Conservation (phyloP, 73 alveolate species). For the Paraurostyla sp. region DNA sequence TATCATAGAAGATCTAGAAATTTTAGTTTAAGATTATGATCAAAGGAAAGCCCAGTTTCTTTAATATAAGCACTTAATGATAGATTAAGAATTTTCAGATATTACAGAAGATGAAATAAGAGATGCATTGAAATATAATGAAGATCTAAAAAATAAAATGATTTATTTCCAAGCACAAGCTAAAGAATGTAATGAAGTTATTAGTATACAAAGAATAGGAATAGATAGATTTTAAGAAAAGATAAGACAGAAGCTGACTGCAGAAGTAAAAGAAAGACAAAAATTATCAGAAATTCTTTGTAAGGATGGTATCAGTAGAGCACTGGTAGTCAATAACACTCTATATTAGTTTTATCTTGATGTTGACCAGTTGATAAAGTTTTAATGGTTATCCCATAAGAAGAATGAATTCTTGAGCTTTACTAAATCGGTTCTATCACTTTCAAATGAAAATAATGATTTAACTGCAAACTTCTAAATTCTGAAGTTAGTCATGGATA, state of each 20-base stretch:
- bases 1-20: not conserved
- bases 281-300: not conserved
- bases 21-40: not conserved
- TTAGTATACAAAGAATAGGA: not conserved
- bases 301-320: conserved; percentile 1
- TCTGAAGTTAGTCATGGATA: not conserved
- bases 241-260: not conserved
- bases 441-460: conserved; percentile 8
- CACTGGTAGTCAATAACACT: not conserved
- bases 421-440: not conserved
- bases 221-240: conserved; percentile 21
- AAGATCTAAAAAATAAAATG: not conserved
- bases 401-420: not conserved
- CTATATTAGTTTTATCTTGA: not conserved
- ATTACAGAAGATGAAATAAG: not conserved
- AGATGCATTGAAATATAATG: not conserved
- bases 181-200: not conserved
- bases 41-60: not conserved
- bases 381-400: not conserved
- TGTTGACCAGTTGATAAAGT: not conserved
- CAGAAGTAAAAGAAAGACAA: not conserved
- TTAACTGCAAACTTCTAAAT: conserved; percentile 16
- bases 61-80: not conserved
- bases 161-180: not conserved
- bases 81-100: not conserved